These are phyloP conservation scores for Suillus variegatus DNA, from an alignment of 768 basidiomycete species.

Conservation along the genomic window DNA sequence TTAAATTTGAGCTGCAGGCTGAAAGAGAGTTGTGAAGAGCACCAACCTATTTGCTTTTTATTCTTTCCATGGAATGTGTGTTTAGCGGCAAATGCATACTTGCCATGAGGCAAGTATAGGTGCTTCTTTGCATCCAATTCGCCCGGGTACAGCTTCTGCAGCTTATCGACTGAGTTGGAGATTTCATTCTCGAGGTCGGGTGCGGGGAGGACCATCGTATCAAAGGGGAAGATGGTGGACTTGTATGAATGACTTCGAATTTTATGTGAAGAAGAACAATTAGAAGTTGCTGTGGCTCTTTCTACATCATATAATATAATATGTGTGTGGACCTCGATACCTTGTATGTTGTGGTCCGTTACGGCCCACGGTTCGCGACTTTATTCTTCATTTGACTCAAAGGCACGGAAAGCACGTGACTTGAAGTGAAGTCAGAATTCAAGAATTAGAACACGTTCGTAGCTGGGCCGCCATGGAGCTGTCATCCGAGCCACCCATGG, in stretches of 20 bases:
- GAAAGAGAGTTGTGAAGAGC: not conserved
- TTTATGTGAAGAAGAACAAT: not conserved
- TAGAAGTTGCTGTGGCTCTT: conserved; percentile 1
- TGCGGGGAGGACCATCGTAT: not conserved
- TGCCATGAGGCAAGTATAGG: conserved; percentile 14
- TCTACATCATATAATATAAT: not conserved
- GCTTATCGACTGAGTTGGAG: not conserved
- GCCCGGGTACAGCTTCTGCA: conserved; percentile 11
- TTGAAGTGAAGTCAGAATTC: not conserved
- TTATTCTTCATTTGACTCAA: conserved; percentile 5
- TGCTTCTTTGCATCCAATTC: conserved; percentile 9
- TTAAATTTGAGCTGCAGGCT: not conserved
- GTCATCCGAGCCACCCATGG: conserved; percentile 1
- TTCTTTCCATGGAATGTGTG: conserved; percentile 2
- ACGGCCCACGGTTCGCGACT: not conserved
- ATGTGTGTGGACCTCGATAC: conserved; percentile 2
- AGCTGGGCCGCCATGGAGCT: not conserved
- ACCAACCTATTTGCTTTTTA: conserved; percentile 2
- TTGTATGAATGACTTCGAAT: not conserved
- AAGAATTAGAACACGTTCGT: not conserved
- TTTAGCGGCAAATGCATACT: conserved; percentile 12
- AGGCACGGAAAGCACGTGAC: not conserved
- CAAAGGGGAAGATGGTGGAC: not conserved
- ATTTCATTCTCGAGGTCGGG: not conserved
- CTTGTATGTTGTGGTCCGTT: conserved; percentile 1